Percentiles rank a stretch among this genome's conserved stretches.
phyloP scores from a whole-genome alignment of 208 protist genomes.

The Endotrypanum monterogeii region DNA sequence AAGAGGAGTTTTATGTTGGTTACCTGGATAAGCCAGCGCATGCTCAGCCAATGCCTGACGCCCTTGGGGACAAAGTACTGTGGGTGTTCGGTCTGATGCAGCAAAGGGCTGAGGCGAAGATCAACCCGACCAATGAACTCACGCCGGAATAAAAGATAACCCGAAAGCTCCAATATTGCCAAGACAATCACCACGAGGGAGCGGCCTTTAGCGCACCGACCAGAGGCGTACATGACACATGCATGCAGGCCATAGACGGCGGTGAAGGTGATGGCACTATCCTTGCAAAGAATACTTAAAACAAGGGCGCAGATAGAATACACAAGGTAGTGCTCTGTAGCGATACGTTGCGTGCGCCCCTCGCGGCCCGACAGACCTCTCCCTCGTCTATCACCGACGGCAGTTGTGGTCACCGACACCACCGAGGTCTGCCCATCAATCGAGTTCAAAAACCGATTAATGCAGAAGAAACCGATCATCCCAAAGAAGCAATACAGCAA shows the following conservation, averaged over 20 bases:
- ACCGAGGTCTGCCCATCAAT: not conserved
- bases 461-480: constrained; percentile 46
- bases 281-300: constrained; percentile 54
- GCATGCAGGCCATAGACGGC: constrained; percentile 58
- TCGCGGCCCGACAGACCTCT: too few relatives aligned
- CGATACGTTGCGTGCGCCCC: not conserved
- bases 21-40: constrained; percentile 65
- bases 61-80: constrained; percentile 57
- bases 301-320: constrained; percentile 16
- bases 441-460: constrained; percentile 36
- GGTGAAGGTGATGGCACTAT: constrained; percentile 78
- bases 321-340: constrained; percentile 25
- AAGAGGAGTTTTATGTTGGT: constrained; percentile 84
- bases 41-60: constrained; percentile 40
- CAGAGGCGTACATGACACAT: constrained; percentile 33
- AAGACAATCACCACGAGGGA: constrained; percentile 17
- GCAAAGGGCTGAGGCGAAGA: constrained; percentile 38
- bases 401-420: not conserved
- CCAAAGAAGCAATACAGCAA: constrained; percentile 70
- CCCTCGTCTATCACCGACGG: too few relatives aligned
- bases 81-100: constrained; percentile 82
- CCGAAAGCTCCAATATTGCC: constrained; percentile 21
- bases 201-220: constrained; percentile 12
- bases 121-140: constrained; percentile 56
- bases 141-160: constrained; percentile 57